Evolutionary conservation across 2,329 filamentous ascomycete species (phyloP).

Genomic region (Cyanodermella asteris): DNA sequence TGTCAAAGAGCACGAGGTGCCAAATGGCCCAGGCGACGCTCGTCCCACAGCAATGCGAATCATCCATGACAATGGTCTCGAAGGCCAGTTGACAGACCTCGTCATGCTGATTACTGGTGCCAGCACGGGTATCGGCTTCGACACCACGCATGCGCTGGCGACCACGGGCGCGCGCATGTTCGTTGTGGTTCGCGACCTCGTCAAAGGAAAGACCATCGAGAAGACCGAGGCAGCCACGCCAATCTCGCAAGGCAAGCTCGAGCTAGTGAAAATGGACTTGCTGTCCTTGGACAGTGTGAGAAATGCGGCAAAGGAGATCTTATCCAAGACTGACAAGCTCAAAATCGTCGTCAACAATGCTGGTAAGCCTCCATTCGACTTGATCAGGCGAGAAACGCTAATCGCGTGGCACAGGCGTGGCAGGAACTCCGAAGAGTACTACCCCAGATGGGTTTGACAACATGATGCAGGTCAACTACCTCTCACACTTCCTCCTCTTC

Average conservation of each 20-base stretch:
- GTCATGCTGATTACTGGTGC: slow-evolving; percentile 18
- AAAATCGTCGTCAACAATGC: slow-evolving; percentile 24
- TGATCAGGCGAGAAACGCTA: no score
- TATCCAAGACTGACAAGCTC: slow-evolving; percentile 10
- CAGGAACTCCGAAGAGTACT: slow-evolving; percentile 16
- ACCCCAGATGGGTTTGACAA: slow-evolving; percentile 27
- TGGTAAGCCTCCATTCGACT: no score
- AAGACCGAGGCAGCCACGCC: slow-evolving; percentile 25
- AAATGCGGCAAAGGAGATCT: slow-evolving; percentile 42
- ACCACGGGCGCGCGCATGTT: slow-evolving; percentile 18
- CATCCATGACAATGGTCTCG: slow-evolving; percentile 13
- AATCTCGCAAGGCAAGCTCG: slow-evolving; percentile 48
- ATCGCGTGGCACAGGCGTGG: no score
- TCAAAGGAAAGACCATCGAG: slow-evolving; percentile 15
- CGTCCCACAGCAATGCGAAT: slow-evolving; percentile 11
- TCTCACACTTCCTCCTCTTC: slow-evolving; percentile 32
- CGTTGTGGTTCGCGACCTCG: slow-evolving; percentile 15
- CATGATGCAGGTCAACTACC: slow-evolving; percentile 32
- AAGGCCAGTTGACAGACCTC: slow-evolving; percentile 13
- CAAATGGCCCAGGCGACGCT: slow-evolving; percentile 5
- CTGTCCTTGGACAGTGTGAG: slow-evolving; percentile 71
- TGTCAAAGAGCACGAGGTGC: slow-evolving; percentile 2
- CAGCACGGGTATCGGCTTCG: slow-evolving; percentile 17
- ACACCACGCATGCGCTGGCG: slow-evolving; percentile 17
- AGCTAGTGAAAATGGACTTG: slow-evolving; percentile 49